Evolutionary conservation across 78 protist species (phyloP), one percentile per base, ranked within the genome.

Genomic region (Goniomonas avonlea): DNA sequence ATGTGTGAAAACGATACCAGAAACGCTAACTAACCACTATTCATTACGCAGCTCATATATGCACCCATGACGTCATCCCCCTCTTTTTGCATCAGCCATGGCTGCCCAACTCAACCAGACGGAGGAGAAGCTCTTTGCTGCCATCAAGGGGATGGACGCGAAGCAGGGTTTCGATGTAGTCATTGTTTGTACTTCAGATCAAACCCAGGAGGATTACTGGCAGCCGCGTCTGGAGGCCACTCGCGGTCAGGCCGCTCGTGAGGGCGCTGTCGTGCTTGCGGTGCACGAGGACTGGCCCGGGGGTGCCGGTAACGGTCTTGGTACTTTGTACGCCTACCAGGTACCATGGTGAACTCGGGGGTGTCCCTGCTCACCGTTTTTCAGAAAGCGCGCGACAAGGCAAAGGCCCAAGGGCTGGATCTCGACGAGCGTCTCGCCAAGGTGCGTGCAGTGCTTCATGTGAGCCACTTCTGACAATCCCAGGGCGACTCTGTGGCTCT

Each of bases 251-350:
- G 56, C 41, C 0, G 48, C 47, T 17, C 11, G 50, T 18, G 71
- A 69, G 65, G 29, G 75, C 45, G 27, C 15, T 2, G 8, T 13
- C 18, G 18, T 80, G 31, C 29, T 80, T 32, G 23, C 34, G 29
- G 84, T 80, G 45, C 76, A 80, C 41, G 84, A 80, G 65, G 84
- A 80, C 77, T 80, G 84, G 84, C 37, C 37, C 9, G 86, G 80
- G 9, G 86, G 86, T 43, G 86, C 86, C 21, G 86, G 86, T 56
- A 82, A 82, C 60, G 86, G 86, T 5, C 77, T 82, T 21, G 86
- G 86, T 29, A 82, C 86, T 21, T 66, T 82, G 45, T 82, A 82
- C 82, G 86, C 71, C 1, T 77, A 58, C 55, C 39, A 20, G 18
- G 17, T 48, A 21, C 17, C 17, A 21, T 21, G 17, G 18, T 48